These are phyloP conservation scores for Rosa chinensis DNA, from an alignment of 306 rosid species.

Conservation along the genomic window DNA sequence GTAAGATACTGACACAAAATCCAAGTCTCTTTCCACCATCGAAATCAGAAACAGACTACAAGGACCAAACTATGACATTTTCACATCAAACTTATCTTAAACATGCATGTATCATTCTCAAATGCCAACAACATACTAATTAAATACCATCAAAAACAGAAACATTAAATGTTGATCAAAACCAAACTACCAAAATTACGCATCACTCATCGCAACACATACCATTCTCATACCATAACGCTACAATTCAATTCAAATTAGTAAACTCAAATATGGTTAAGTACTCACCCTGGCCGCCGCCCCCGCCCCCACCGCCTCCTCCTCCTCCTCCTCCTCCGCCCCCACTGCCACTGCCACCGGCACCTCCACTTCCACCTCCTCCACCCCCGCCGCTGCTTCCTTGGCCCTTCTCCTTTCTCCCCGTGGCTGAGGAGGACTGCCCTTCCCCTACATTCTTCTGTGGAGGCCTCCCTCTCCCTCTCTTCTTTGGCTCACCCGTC, in stretches of 20 bases:
- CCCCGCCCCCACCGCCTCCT: not conserved
- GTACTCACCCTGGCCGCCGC: not conserved
- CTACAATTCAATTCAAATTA: slow-evolving; percentile 2
- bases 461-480: not conserved
- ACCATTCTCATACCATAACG: slow-evolving; percentile 7
- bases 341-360: not conserved
- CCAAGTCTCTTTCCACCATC: slow-evolving; percentile 18
- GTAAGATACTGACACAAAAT: slow-evolving; percentile 8
- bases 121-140: not conserved
- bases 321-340: not conserved
- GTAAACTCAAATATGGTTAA: slow-evolving; percentile 16
- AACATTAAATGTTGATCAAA: not conserved
- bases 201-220: slow-evolving; percentile 8
- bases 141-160: not conserved
- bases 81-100: not conserved
- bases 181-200: not conserved
- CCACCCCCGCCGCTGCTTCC: not conserved
- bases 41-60: slow-evolving; percentile 19
- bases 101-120: not conserved
- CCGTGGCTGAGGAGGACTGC: not conserved
- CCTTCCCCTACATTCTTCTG: not conserved
- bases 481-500: not conserved
- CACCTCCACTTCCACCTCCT: not conserved
- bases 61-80: not conserved
- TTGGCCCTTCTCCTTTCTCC: not conserved